phyloP scores from a whole-genome alignment of 78 protist species.

The Tieghemostelium lacteum region DNA sequence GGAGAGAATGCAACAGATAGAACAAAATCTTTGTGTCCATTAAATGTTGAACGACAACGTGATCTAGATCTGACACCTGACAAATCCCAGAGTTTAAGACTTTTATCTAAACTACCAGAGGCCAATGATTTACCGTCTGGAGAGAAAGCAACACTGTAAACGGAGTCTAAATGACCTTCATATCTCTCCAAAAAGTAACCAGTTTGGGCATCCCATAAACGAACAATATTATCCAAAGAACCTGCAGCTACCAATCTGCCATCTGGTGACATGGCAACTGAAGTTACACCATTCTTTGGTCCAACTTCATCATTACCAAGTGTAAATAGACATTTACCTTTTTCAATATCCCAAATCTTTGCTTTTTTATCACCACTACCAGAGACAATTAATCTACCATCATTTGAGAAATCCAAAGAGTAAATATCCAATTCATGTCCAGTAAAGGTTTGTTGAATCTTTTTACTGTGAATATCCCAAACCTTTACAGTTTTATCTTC shows the following conservation, averaged over 20 bases:
- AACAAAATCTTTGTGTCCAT: conserved; percentile 90
- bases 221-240: conserved; percentile 89
- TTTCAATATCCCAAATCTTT: conserved; percentile 87
- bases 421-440: conserved; percentile 93
- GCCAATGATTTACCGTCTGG: conserved; percentile 91
- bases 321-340: conserved; percentile 77
- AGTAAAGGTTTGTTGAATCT: conserved; percentile 57
- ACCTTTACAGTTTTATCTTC: conserved; percentile 89
- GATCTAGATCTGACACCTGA: conserved; percentile 69
- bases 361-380: conserved; percentile 92
- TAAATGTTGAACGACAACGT: conserved; percentile 81
- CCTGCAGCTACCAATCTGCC: conserved; percentile 90
- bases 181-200: conserved; percentile 86
- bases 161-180: conserved; percentile 93
- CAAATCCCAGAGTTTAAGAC: conserved; percentile 91
- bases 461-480: conserved; percentile 77
- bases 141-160: conserved; percentile 91
- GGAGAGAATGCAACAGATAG: conserved; percentile 90
- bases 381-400: conserved; percentile 88
- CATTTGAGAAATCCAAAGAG: conserved; percentile 89
- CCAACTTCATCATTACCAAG: conserved; percentile 91
- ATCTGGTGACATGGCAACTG: conserved; percentile 89
- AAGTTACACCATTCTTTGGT: conserved; percentile 94
- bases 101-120: conserved; percentile 89
- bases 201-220: conserved; percentile 91